Evolutionary conservation across 768 basidiomycete genomes (phyloP), one percentile per base, ranked within the genome.

Genomic region (Leucocoprinus leucothites): DNA sequence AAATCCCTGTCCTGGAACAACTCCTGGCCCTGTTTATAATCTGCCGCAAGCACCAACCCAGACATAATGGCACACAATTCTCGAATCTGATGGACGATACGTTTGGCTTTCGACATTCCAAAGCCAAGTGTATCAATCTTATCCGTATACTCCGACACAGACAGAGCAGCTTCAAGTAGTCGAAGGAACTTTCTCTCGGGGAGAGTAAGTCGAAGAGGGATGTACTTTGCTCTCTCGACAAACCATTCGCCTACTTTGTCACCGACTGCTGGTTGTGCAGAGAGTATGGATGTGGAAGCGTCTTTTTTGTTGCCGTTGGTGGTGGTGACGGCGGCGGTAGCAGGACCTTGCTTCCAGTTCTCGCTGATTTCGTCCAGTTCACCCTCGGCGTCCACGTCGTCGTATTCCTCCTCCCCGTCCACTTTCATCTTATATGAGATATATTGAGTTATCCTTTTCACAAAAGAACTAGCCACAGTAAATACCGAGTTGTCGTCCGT

Each of bases 1-100:
- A 94, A 94, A 66, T 94, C 89, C 19, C 89, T 82, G 58, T 91
- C 87, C 38, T 81, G 72, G 67, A 94, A 93, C 14, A 94, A 78
- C 58, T 91, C 87, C 61, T 94, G 91, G n/a, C 91, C 91, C 59
- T 82, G 80, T 68, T 91, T 93, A 67, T 94, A 94, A 68, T 94
- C 90, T 13, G 90, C 87, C 8, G 89, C 84, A 16, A 94, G 75
- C 38, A 94, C 71, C 19, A 94, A 74, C 1, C 91, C 91, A 11
- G 90, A 91, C 73, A 94, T 82, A 64, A 94, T 91, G 2, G 91
- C 87, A 61, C 91, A 94, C 2, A 94, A 77, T 64, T 93, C 91
- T 34, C 88, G 82, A 60, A 94, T 91, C 65, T 93, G 91, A 51
- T 86, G 79, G 2, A 94, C 91, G 42, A 93, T 91, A 7, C 91